A percentile compares a stretch with the other conserved stretches of the same genome.
phyloP scores from a whole-genome alignment of 257 asterid genomes.

The Forsythia viridissima region DNA sequence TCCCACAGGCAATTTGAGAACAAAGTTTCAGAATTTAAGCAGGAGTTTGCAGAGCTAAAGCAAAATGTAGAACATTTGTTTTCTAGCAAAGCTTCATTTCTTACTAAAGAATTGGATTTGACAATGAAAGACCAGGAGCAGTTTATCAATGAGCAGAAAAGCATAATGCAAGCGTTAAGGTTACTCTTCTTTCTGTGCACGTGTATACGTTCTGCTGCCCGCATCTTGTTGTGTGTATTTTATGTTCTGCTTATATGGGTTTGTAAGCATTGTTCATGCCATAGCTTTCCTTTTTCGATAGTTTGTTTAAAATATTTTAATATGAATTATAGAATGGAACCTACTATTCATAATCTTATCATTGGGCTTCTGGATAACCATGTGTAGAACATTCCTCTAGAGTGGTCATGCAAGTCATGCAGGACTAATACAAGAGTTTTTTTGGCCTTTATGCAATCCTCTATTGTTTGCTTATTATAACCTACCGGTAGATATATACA shows the following conservation, averaged over 20 bases:
- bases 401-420: background rate
- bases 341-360: background rate
- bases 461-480: constrained; percentile 7
- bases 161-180: constrained; percentile 97
- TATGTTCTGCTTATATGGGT: constrained; percentile 6
- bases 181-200: constrained; percentile 31
- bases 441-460: constrained; percentile 10
- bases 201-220: background rate
- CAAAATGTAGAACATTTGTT: constrained; percentile 68
- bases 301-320: background rate
- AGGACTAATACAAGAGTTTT: background rate
- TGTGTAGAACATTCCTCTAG: background rate
- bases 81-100: constrained; percentile 72
- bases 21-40: constrained; percentile 83
- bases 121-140: constrained; percentile 70
- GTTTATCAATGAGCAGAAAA: constrained; percentile 72
- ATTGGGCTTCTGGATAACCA: background rate
- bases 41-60: constrained; percentile 85
- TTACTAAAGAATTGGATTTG: constrained; percentile 66
- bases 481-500: background rate
- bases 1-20: constrained; percentile 91
- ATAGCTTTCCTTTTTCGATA: background rate
- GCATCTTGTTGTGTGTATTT: background rate
- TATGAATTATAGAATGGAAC: background rate
- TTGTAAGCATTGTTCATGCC: background rate